These are phyloP conservation scores for Aspergillus homomorphus DNA, from an alignment of 495 filamentous ascomycete species.

Conservation along the genomic window DNA sequence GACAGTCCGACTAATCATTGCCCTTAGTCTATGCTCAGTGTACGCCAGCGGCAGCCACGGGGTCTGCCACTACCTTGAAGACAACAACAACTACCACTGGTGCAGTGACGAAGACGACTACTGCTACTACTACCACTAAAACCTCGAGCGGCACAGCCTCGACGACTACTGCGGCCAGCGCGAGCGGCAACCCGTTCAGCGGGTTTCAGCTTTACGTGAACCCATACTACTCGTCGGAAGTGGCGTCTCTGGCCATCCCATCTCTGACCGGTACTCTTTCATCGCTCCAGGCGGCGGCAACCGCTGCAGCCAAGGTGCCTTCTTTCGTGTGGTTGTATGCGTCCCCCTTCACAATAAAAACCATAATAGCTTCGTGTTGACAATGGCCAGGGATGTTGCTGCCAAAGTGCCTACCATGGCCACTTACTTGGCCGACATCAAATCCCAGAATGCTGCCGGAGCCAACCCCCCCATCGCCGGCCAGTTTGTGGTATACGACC, in stretches of 20 bases:
- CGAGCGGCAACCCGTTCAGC: conserved; percentile 31
- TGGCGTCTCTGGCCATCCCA: conserved; percentile 49
- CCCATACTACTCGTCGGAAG: conserved; percentile 56
- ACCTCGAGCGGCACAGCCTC: conserved; percentile 7
- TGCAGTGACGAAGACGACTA: conserved; percentile 16
- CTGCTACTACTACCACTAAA: conserved; percentile 17
- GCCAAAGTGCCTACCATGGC: conserved; percentile 59
- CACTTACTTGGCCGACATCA: conserved; percentile 52
- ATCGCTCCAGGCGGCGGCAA: conserved; percentile 36
- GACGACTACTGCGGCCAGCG: conserved; percentile 26
- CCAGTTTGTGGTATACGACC: conserved; percentile 70
- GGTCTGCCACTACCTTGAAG: no score
- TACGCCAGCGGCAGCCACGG: background rate
- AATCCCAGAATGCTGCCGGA: conserved; percentile 54
- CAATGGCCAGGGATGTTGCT: conserved; percentile 56
- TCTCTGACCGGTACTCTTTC: conserved; percentile 31
- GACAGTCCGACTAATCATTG: no score
- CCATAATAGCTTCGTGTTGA: no score
- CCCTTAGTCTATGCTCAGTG: background rate
- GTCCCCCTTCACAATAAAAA: no score
- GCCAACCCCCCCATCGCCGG: conserved; percentile 42
- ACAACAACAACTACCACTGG: conserved; percentile 9
- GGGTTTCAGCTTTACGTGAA: conserved; percentile 56
- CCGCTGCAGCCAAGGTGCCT: conserved; percentile 59
- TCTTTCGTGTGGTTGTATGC: conserved; percentile 70